Evolutionary conservation across 1,284 basidiomycete species (phyloP).

Genomic region (Volvariella surrecta): DNA sequence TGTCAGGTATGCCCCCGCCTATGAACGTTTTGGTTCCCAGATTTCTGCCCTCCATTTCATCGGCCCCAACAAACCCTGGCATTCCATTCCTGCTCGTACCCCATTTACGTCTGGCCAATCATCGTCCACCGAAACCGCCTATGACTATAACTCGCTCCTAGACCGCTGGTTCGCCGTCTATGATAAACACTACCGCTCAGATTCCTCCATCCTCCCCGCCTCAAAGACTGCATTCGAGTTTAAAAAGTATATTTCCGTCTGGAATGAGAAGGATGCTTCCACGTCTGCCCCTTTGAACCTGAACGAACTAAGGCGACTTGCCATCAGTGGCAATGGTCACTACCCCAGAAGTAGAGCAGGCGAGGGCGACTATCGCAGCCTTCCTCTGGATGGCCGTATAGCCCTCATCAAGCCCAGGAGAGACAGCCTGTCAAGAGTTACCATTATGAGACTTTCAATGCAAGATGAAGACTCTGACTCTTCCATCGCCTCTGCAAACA

Average conservation of each 20-base stretch:
- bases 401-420: conserved; percentile 70
- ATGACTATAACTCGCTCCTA: conserved; percentile 73
- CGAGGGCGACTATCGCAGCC: conserved; percentile 66
- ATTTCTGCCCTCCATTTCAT: conserved; percentile 95
- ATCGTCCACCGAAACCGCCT: conserved; percentile 35
- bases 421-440: conserved; percentile 4
- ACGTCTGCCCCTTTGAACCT: conserved; percentile 38
- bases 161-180: conserved; percentile 90
- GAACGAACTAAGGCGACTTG: conserved; percentile 61
- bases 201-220: conserved; percentile 24
- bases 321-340: conserved; percentile 30
- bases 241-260: conserved; percentile 63
- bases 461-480: no score
- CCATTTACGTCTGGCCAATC: conserved; percentile 33
- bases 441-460: no score
- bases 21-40: conserved; percentile 83
- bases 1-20: conserved; percentile 86
- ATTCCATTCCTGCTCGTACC: conserved; percentile 56
- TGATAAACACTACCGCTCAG: conserved; percentile 74
- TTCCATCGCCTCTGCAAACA: background rate
- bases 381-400: conserved; percentile 81
- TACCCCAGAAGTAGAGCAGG: conserved; percentile 19
- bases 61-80: conserved; percentile 92
- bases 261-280: conserved; percentile 42
- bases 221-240: conserved; percentile 48